Percentiles rank a stretch among this genome's conserved stretches.
phyloP scores from a whole-genome alignment of 345 rosid species.

The Viola odorata region DNA sequence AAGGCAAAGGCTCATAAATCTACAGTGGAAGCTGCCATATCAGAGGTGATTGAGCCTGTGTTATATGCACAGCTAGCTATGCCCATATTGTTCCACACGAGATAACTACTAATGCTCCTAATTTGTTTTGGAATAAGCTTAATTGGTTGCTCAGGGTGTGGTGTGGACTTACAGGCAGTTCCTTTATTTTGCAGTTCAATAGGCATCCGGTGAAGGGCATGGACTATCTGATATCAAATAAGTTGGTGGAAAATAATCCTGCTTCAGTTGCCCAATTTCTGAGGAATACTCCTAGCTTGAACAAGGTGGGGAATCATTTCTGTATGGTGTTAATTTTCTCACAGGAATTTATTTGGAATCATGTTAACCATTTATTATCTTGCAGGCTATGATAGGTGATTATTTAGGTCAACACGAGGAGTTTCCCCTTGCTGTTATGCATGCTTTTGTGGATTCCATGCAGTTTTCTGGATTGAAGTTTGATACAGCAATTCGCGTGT shows the following conservation, averaged over 20 bases:
- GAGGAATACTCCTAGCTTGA: conserved; percentile 61
- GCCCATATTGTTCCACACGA: too few species aligned
- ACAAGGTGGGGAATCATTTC: conserved; percentile 52
- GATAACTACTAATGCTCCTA: neutral
- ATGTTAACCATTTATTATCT: conserved; percentile 29
- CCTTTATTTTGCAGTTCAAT: conserved; percentile 68
- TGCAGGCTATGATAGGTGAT: conserved; percentile 94
- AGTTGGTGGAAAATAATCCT: conserved; percentile 73
- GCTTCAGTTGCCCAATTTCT: conserved; percentile 83
- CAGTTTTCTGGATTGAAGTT: conserved; percentile 83
- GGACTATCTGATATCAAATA: conserved; percentile 66
- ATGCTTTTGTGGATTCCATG: conserved; percentile 89
- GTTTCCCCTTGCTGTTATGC: conserved; percentile 98
- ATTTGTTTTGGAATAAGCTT: neutral
- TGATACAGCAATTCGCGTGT: conserved; percentile 81
- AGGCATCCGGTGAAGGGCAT: conserved; percentile 75
- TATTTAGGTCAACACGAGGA: conserved; percentile 97
- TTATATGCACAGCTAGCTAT: conserved; percentile 3
- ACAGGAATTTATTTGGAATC: conserved; percentile 13
- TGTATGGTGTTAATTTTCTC: conserved; percentile 12
- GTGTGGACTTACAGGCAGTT: conserved; percentile 19
- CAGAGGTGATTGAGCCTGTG: conserved; percentile 53
- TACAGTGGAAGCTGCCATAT: conserved; percentile 82
- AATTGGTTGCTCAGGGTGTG: conserved; percentile 2
- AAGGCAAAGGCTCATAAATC: conserved; percentile 97